Evolutionary conservation across 352 stramenopile genomes (phyloP).

Genomic region (Pythium insidiosum): DNA sequence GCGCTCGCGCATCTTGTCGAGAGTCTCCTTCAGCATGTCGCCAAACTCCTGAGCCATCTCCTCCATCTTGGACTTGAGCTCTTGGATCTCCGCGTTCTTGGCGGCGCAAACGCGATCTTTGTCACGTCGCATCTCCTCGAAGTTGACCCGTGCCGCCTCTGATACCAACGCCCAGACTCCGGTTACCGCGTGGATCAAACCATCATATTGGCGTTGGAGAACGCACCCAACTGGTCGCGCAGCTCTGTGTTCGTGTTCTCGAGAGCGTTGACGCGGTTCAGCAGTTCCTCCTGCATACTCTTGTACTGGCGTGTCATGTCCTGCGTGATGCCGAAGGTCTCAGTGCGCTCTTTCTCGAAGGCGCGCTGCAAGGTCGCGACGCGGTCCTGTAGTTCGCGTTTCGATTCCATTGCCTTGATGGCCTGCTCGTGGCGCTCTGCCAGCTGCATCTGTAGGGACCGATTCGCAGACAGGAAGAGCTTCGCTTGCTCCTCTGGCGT

Average conservation of each 20-base stretch:
- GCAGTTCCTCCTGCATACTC: conserved; percentile 92
- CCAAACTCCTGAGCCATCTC: conserved; percentile 93
- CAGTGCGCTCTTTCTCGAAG: conserved; percentile 79
- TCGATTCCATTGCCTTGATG: conserved; percentile 84
- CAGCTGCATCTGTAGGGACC: conserved; percentile 85
- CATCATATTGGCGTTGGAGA: neutral
- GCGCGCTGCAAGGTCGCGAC: conserved; percentile 77
- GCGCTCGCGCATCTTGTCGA: conserved; percentile 92
- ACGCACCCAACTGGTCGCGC: conserved; percentile 83
- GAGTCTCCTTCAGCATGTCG: conserved; percentile 92
- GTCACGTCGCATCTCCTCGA: conserved; percentile 87
- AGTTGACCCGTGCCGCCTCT: conserved; percentile 80
- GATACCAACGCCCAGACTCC: neutral
- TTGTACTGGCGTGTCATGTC: conserved; percentile 97
- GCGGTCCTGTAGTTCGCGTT: conserved; percentile 75
- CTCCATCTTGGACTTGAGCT: conserved; percentile 91
- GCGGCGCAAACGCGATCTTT: conserved; percentile 86
- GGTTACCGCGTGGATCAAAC: too few species aligned
- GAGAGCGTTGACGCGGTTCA: conserved; percentile 80
- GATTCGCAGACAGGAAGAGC: conserved; percentile 75
- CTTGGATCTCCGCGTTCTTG: conserved; percentile 88
- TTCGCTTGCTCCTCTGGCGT: conserved; percentile 80
- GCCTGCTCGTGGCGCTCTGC: conserved; percentile 83
- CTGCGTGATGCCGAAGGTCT: conserved; percentile 90
- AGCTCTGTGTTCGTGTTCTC: conserved; percentile 91